phyloP scores from a whole-genome alignment of 2,329 filamentous ascomycete species.

The Metarhizium humberi region DNA sequence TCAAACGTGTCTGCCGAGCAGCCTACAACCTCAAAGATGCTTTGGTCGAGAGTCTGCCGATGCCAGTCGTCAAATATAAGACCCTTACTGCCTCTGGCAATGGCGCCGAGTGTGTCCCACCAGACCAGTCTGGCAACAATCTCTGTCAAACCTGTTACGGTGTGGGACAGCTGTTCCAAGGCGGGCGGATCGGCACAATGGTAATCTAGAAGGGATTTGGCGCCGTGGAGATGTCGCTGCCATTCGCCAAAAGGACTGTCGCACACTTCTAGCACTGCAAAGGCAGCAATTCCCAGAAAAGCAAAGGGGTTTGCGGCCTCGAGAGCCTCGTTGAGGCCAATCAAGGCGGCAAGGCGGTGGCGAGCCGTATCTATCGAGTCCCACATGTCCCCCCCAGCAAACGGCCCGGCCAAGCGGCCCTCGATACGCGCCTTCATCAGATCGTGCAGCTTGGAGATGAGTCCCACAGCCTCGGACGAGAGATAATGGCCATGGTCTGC shows the following conservation, averaged over 20 bases:
- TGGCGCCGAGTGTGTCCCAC: slow-evolving; percentile 27
- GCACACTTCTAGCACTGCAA: slow-evolving; percentile 34
- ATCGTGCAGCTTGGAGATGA: slow-evolving; percentile 16
- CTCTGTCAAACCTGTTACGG: slow-evolving; percentile 25
- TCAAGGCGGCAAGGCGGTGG: slow-evolving; percentile 22
- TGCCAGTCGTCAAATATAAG: slow-evolving; percentile 33
- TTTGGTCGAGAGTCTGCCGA: slow-evolving; percentile 20
- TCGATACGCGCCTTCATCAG: slow-evolving; percentile 17
- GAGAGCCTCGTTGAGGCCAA: slow-evolving; percentile 27
- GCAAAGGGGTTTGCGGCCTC: slow-evolving; percentile 30
- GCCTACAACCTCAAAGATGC: slow-evolving; percentile 27
- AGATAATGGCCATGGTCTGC: slow-evolving; percentile 5
- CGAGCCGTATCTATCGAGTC: slow-evolving; percentile 12
- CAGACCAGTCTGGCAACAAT: slow-evolving; percentile 30
- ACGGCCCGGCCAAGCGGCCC: slow-evolving; percentile 1
- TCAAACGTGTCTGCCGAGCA: slow-evolving; percentile 27
- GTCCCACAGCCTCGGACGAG: slow-evolving; percentile 12
- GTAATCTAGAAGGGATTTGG: slow-evolving; percentile 28
- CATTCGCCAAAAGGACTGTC: slow-evolving; percentile 29
- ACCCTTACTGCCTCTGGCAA: slow-evolving; percentile 11
- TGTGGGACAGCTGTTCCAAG: slow-evolving; percentile 21
- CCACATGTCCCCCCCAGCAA: not conserved
- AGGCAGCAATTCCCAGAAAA: slow-evolving; percentile 32
- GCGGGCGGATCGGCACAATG: slow-evolving; percentile 25
- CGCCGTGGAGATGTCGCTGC: slow-evolving; percentile 29